These are phyloP conservation scores for Phytophthora pini DNA, from an alignment of 352 stramenopile species.

Conservation along the genomic window DNA sequence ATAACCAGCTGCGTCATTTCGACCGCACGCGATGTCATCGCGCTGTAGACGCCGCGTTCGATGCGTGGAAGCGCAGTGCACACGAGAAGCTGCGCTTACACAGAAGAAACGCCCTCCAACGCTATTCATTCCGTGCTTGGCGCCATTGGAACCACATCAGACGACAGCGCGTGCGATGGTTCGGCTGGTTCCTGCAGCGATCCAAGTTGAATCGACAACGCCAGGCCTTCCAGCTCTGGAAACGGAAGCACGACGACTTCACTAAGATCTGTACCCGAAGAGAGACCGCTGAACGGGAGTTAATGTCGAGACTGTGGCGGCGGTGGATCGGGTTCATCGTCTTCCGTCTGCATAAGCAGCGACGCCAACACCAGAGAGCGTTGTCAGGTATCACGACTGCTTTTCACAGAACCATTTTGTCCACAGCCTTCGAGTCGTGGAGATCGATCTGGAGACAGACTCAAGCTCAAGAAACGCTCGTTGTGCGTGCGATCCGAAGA, in stretches of 20 bases:
- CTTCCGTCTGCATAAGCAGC: conserved; percentile 23
- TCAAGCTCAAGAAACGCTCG: neutral
- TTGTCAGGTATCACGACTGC: conserved; percentile 4
- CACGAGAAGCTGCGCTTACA: conserved; percentile 9
- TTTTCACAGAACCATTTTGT: conserved; percentile 18
- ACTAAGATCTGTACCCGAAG: neutral
- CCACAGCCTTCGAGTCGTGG: conserved; percentile 30
- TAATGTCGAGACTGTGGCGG: conserved; percentile 32
- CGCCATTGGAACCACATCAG: conserved; percentile 3
- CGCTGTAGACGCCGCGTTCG: conserved; percentile 1
- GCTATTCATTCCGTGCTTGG: conserved; percentile 24
- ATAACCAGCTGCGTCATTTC: conserved; percentile 8
- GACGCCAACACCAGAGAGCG: conserved; percentile 17
- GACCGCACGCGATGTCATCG: conserved; percentile 5
- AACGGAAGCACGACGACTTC: conserved; percentile 13
- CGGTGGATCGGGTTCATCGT: conserved; percentile 28
- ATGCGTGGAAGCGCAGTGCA: conserved; percentile 13
- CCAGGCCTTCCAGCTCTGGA: conserved; percentile 35
- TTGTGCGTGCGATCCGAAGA: conserved; percentile 9
- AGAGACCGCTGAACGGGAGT: conserved; percentile 15
- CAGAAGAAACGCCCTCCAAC: conserved; percentile 8
- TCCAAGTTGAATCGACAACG: conserved; percentile 9
- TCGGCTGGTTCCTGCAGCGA: conserved; percentile 23
- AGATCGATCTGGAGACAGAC: conserved; percentile 7
- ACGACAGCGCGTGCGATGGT: conserved; percentile 9